Base-by-base conservation (phyloP, 345 rosid genomes). In the Rhizophora apiculata region DNA sequence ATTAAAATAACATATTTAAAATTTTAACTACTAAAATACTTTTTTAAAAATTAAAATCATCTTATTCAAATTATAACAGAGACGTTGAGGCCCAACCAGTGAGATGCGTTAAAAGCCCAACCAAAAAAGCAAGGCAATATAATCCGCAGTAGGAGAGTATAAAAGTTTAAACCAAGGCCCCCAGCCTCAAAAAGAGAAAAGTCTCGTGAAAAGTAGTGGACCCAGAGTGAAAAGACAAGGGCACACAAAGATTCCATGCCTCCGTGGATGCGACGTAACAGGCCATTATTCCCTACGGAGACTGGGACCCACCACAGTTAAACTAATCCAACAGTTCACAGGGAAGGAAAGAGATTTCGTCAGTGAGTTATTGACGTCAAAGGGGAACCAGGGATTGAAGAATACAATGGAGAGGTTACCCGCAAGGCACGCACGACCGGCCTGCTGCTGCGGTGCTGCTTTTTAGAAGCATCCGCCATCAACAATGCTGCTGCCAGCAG, bases 391-490 rank as follows among this genome's bases (percentile, higher is more conserved):
- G 18, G 22, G 65, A 15, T 16, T 57, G 37, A 6, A 61, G 76
- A 39, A 69, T 58, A 72, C 64, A 5, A 64, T 46, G 52, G n/a
- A 29, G 72, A 58, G 74, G 71, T 62, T 76, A 78, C 83, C 82
- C 87, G 87, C 73, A 72, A 70, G 78, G 82, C 83, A 81, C 81
- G 86, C 84, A 76, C 81, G 67, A 46, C 48, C 52, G 16, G 49
- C 19, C 24, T 62, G 49, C 49, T 13, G 49, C 49, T 43, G 49
- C 49, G 49, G 49, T 43, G 49, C 49, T 43, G 19, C 49, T 43
- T 43, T 43, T 43, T 13, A 43, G 49, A 43, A 43, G 18, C 49
- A 3, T 15, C 6, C 13, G 49, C 49, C 15, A 39, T 43, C 16
- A 13, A 43, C 49, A 3, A 43, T 43, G 49, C 49, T 43, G 49